Evolutionary conservation across 2,329 filamentous ascomycete genomes (phyloP), one percentile per base, ranked within the genome.

Genomic region (Beauveria bassiana): DNA sequence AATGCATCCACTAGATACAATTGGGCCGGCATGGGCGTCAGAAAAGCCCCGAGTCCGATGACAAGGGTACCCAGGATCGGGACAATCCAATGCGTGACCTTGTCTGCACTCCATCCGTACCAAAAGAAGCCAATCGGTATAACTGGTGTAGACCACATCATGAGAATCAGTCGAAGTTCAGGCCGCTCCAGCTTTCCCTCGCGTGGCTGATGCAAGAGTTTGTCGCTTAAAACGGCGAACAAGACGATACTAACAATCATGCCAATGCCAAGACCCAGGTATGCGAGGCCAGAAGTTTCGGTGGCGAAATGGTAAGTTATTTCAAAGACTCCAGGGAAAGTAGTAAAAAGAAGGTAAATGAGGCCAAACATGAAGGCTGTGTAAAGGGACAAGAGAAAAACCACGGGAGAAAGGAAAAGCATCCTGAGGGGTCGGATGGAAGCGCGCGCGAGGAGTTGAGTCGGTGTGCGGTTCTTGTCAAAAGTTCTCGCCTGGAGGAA

Each of bases 21-120:
- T 10, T 61, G 58, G 7, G 3, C 22, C 0, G 31, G 46, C 28
- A 59, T 59, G 18, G 51, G 6, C 18, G 20, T 18, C 2, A 42
- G 31, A 16, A 62, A 16, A 9, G 42, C 22, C 0, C 81, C 81
- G 3, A 76, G 68, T 0, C 81, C 79, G 57, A 85, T 77, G 9
- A 82, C 73, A 1, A 71, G 69, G 2, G 79, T 80, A 12, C 82
- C 83, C 46, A 84, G 77, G 62, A 85, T 82, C 0, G 82, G 81
- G 14, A 82, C 75, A 47, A 85, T 81, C 80, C 81, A 86, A 66
- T 82, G 79, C 0, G 74, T 71, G 7, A 76, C 68, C 49, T 76
- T 73, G 51, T 84, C 74, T 0, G 81, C 82, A 1, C 76, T 74
- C 83, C 83, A 86, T 47, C 83, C 83, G 67, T 85, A 86, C 70